phyloP scores from a whole-genome alignment of 805 yeast species.

The Yamadazyma tumulicola region DNA sequence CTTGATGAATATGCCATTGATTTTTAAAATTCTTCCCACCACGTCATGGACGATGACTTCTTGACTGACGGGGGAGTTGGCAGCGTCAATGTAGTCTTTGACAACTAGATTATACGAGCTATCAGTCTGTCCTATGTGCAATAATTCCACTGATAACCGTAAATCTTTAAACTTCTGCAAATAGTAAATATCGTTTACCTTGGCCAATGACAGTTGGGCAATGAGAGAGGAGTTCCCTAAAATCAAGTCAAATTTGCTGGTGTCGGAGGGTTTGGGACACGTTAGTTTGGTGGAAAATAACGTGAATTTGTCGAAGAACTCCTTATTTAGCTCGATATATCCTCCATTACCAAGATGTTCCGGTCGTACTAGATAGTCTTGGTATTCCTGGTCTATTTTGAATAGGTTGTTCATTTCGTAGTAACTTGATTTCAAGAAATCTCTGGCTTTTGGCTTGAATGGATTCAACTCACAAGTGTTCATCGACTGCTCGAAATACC shows the following conservation, averaged over 20 bases:
- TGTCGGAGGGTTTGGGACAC: slow-evolving; percentile 21
- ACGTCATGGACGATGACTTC: slow-evolving; percentile 7
- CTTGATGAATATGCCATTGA: slow-evolving; percentile 31
- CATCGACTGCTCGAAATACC: slow-evolving; percentile 13
- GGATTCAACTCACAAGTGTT: slow-evolving; percentile 32
- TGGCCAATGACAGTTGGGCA: slow-evolving; percentile 4
- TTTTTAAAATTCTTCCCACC: slow-evolving; percentile 23
- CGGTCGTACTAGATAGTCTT: slow-evolving; percentile 42
- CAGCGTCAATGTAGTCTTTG: slow-evolving; percentile 13
- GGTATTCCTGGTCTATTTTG: slow-evolving; percentile 39
- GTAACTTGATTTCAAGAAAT: slow-evolving; percentile 34
- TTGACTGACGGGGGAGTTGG: not conserved
- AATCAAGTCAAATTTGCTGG: slow-evolving; percentile 22
- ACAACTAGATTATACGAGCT: slow-evolving; percentile 8
- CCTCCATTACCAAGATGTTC: slow-evolving; percentile 26
- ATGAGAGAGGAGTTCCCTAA: slow-evolving; percentile 27
- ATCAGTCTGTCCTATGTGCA: slow-evolving; percentile 41
- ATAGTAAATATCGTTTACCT: slow-evolving; percentile 23
- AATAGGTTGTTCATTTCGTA: slow-evolving; percentile 42
- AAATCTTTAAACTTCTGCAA: slow-evolving; percentile 40
- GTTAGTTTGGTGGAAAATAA: slow-evolving; percentile 15
- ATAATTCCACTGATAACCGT: slow-evolving; percentile 45
- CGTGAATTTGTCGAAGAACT: slow-evolving; percentile 27
- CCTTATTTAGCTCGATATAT: slow-evolving; percentile 25
- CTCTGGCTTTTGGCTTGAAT: slow-evolving; percentile 7